A percentile compares a stretch with the other conserved stretches of the same genome.
These are phyloP conservation scores for Colletotrichum somersetense DNA, from an alignment of 2,329 filamentous ascomycete species.

Conservation along the genomic window DNA sequence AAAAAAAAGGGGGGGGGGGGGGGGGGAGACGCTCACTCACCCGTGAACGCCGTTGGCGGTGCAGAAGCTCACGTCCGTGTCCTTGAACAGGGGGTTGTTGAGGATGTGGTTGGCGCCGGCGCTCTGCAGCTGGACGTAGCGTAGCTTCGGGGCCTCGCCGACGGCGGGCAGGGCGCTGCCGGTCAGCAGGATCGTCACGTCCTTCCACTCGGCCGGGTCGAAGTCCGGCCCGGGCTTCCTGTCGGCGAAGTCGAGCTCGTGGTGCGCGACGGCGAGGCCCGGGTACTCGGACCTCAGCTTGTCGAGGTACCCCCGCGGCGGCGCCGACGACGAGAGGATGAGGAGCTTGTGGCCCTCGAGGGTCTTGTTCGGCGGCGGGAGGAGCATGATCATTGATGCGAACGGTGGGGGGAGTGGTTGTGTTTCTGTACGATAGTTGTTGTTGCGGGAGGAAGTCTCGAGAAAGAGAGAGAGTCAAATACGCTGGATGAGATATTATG, in stretches of 20 bases:
- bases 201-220: conserved; percentile 57
- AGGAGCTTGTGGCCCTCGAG: conserved; percentile 61
- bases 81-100: conserved; percentile 60
- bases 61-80: conserved; percentile 64
- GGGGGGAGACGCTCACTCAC: conserved; percentile 47
- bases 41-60: conserved; percentile 71
- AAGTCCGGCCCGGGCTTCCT: conserved; percentile 45
- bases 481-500: background rate
- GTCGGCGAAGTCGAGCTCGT: conserved; percentile 48
- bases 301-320: conserved; percentile 52
- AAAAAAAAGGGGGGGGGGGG: no score
- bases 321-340: conserved; percentile 52
- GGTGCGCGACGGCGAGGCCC: conserved; percentile 56
- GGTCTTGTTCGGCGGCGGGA: conserved; percentile 36
- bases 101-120: conserved; percentile 66
- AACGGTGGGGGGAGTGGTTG: no score
- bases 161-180: conserved; percentile 57
- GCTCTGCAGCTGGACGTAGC: conserved; percentile 66
- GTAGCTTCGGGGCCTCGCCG: conserved; percentile 60
- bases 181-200: conserved; percentile 63
- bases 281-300: conserved; percentile 56
- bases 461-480: background rate
- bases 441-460: background rate
- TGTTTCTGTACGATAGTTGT: background rate
- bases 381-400: conserved; percentile 35